Base-by-base conservation (phyloP, 1,284 basidiomycete genomes). In the Cronartium quercuum region DNA sequence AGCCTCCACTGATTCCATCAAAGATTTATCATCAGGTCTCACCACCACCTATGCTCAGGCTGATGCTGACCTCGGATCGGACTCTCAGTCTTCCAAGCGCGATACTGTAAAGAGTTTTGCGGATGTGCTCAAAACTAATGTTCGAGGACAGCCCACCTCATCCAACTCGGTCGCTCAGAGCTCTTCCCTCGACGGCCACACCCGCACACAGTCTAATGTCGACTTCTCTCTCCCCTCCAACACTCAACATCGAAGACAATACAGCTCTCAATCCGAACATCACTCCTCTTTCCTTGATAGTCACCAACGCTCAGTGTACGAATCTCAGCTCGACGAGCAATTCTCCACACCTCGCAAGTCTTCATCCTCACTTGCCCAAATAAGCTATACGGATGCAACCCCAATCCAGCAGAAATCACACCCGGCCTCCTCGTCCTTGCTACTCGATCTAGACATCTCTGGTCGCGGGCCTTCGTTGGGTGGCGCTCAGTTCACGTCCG, bases 361-460 rank as follows among this genome's bases (percentile, higher is more conserved):
- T 29, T 29, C 29, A 29, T 29, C 29, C 29, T 29, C 29, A 29
- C 29, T 29, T 29, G 29, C 29, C 29, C 29, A 29, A 29, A 29
- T 2, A 29, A 29, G 29, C 29, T 29, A 29, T 29, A 57, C 29
- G 29, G 51, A 57, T 29, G 29, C n/a, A 0, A 57, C 7, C 2
- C 29, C 51, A 24, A 4, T 57, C 18, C 21, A 57, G 6, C 21
- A 7, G 29, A n/a, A 24, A 38, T 62, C 60, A 9, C 37, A 18
- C 9, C 29, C 37, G 3, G 29, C 57, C 34, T 41, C 68, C 21
- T 15, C 38, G 21, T 42, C 68, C 21, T 44, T 38, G 13, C 58
- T 62, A 42, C 57, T 62, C 21, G 57, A 69, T 21, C 41, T 69
- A 13, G 68, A 69, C 34, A 40, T 69, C 4, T 69, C 68, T 6